Percentiles rank a stretch among this genome's conserved stretches.
phyloP scores from a whole-genome alignment of 768 basidiomycete genomes.

The Mycena metata region DNA sequence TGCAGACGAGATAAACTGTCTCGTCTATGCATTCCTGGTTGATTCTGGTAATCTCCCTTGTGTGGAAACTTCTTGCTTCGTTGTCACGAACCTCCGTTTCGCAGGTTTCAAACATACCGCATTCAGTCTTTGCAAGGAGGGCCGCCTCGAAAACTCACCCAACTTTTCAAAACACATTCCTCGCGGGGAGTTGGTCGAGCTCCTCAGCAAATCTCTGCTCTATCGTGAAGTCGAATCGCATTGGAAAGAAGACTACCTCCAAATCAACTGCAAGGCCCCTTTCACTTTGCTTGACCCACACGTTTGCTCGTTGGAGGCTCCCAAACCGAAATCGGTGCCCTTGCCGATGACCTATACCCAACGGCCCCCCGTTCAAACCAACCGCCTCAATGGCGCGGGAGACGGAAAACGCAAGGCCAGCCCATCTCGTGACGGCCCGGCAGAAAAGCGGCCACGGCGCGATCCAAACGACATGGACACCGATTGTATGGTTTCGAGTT shows the following conservation, averaged over 20 bases:
- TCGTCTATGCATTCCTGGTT: conserved; percentile 86
- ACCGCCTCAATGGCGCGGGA: not conserved
- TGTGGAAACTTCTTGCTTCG: not conserved
- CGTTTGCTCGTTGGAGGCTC: conserved; percentile 70
- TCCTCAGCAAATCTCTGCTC: conserved; percentile 83
- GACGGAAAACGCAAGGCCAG: conserved; percentile 66
- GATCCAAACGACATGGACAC: conserved; percentile 60
- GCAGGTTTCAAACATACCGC: conserved; percentile 87
- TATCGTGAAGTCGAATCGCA: conserved; percentile 89
- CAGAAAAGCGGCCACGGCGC: conserved; percentile 72
- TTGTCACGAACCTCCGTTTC: conserved; percentile 25
- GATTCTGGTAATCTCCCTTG: conserved; percentile 74
- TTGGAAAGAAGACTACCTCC: conserved; percentile 75
- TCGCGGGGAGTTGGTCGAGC: conserved; percentile 85
- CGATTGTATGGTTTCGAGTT: conserved; percentile 54
- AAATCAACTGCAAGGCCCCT: conserved; percentile 73
- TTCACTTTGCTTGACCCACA: conserved; percentile 86
- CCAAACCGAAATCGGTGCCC: conserved; percentile 42
- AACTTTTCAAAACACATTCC: conserved; percentile 80
- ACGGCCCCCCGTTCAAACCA: conserved; percentile 24
- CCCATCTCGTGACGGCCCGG: conserved; percentile 59
- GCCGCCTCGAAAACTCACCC: conserved; percentile 76
- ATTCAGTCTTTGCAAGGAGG: conserved; percentile 83
- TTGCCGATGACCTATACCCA: conserved; percentile 28
- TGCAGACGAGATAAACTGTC: conserved; percentile 88